These are phyloP conservation scores for Arctium lappa DNA, from an alignment of 129 eudicot genomes.

Conservation along the genomic window DNA sequence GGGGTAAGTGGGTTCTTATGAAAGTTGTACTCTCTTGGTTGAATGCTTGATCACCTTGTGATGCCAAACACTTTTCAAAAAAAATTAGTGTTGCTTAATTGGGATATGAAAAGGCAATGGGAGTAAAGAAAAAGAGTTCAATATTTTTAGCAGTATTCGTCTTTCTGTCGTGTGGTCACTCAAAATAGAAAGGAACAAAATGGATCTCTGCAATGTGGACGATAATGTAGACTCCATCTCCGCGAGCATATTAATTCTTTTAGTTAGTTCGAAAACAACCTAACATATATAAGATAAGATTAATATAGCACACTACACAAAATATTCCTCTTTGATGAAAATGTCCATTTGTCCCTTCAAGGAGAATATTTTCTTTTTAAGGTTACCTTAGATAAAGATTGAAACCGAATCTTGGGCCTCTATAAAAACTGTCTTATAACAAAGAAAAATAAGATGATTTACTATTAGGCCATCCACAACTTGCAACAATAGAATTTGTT, in stretches of 20 bases:
- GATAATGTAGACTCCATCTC: background rate
- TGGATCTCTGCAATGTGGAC: background rate
- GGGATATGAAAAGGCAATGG: background rate
- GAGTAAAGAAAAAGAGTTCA: background rate
- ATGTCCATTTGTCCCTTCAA: background rate
- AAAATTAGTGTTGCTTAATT: background rate
- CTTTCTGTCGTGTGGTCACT: background rate
- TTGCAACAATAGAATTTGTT: background rate
- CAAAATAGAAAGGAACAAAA: background rate
- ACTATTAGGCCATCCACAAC: background rate
- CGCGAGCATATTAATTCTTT: background rate
- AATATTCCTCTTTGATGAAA: conserved; percentile 5
- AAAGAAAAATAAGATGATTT: background rate
- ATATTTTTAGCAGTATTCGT: background rate
- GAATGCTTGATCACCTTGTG: background rate
- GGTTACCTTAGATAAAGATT: background rate
- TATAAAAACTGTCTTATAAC: background rate
- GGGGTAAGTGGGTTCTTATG: background rate
- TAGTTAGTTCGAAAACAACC: conserved; percentile 9
- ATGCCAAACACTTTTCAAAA: background rate
- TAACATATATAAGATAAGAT: background rate
- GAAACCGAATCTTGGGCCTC: background rate
- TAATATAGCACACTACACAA: background rate
- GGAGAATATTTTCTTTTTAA: background rate
- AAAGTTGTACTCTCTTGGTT: background rate